Conservation (phyloP, 805 yeast species). For the Pichia deserticola region DNA sequence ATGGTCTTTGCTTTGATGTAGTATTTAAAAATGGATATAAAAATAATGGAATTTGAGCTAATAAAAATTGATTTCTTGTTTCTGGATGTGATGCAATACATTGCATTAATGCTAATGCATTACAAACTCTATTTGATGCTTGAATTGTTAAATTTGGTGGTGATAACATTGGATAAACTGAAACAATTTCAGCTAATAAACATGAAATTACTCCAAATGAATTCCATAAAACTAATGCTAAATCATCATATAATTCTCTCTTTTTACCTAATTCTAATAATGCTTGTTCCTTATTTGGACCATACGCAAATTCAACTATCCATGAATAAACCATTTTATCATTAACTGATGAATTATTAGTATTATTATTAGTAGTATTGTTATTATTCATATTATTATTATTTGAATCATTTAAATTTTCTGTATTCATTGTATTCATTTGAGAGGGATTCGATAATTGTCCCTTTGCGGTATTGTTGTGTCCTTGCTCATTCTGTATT, state of each 20-base stretch:
- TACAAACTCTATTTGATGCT: constrained; percentile 90
- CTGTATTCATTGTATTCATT: no score
- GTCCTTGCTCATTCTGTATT: no score
- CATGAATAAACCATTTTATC: constrained; percentile 84
- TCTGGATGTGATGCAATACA: constrained; percentile 95
- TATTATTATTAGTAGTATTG: not conserved
- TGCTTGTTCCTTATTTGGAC: constrained; percentile 90
- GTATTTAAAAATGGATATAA: constrained; percentile 92
- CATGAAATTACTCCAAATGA: constrained; percentile 96
- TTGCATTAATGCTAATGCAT: constrained; percentile 88
- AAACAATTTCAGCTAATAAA: constrained; percentile 77
- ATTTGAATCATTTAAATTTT: no score
- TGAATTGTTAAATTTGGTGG: constrained; percentile 82
- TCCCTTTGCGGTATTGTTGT: no score
- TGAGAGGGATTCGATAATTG: no score
- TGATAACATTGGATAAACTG: constrained; percentile 81
- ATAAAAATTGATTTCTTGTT: constrained; percentile 75
- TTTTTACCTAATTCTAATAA: constrained; percentile 86
- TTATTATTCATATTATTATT: no score
- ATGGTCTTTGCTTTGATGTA: constrained; percentile 83
- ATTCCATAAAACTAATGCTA: constrained; percentile 90
- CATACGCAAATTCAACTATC: constrained; percentile 85
- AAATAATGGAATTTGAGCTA: constrained; percentile 88
- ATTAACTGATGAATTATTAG: constrained; percentile 35
- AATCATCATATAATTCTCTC: constrained; percentile 89